These are phyloP conservation scores for Cladorrhinum sp. DNA, from an alignment of 2,329 filamentous ascomycete species.

Conservation along the genomic window DNA sequence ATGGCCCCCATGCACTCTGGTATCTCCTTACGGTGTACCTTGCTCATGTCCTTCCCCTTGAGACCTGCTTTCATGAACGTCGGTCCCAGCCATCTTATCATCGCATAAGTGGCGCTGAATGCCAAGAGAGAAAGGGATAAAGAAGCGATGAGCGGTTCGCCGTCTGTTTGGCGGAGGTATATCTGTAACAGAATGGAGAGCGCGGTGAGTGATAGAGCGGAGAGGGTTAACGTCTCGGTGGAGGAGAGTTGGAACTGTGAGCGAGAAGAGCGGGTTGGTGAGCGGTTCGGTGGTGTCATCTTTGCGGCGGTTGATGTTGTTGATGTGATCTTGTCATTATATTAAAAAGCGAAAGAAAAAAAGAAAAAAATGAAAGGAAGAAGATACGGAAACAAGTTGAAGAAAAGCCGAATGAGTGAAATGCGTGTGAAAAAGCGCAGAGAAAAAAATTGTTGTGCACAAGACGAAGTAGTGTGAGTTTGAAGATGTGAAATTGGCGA, in stretches of 20 bases:
- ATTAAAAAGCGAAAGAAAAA: background rate
- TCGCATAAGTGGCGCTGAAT: constrained; percentile 75
- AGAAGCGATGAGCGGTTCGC: constrained; percentile 84
- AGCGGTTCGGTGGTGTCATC: background rate
- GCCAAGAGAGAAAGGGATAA: constrained; percentile 82
- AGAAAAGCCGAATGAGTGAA: too few relatives aligned
- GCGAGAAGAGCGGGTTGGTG: background rate
- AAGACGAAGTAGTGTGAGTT: background rate
- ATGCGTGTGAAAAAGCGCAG: too few relatives aligned
- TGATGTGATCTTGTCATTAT: background rate
- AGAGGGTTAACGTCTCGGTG: constrained; percentile 52
- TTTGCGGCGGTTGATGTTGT: background rate
- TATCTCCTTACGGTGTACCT: constrained; percentile 65
- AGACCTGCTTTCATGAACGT: constrained; percentile 85
- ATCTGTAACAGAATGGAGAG: constrained; percentile 74
- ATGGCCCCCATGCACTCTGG: constrained; percentile 96
- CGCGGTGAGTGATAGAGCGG: constrained; percentile 66
- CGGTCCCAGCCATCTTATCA: constrained; percentile 91
- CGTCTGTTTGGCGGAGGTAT: constrained; percentile 67
- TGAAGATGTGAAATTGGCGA: background rate
- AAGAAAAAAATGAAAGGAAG: background rate
- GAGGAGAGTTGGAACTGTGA: constrained; percentile 41
- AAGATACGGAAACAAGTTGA: too few relatives aligned
- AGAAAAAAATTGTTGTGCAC: background rate
- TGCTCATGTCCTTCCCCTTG: constrained; percentile 86